Percentiles rank a stretch among this genome's conserved stretches.
phyloP scores from a whole-genome alignment of 2,329 filamentous ascomycete genomes.

The Neonectria sp. region DNA sequence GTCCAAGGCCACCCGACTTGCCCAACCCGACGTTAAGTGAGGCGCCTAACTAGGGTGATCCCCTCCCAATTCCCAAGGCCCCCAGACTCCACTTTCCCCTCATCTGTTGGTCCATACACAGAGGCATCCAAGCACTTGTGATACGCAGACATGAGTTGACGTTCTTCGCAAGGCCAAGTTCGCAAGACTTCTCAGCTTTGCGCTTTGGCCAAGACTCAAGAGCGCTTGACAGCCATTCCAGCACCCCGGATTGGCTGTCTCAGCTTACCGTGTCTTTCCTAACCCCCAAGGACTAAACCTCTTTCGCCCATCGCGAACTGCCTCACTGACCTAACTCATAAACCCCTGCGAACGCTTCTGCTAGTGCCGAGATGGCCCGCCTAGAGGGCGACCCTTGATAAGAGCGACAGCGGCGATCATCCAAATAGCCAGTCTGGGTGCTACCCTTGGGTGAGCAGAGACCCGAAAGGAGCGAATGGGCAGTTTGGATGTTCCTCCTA shows the following conservation, averaged over 20 bases:
- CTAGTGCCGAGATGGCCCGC: constrained; percentile 35
- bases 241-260: constrained; percentile 21
- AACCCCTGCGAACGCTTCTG: constrained; percentile 34
- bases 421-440: constrained; percentile 30
- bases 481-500: constrained; percentile 30
- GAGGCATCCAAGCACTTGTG: constrained; percentile 16
- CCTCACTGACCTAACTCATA: constrained; percentile 32
- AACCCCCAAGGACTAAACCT: constrained; percentile 32
- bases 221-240: constrained; percentile 13
- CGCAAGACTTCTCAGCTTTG: constrained; percentile 24
- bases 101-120: constrained; percentile 31
- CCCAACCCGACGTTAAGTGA: constrained; percentile 41
- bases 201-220: neutral
- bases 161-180: constrained; percentile 19
- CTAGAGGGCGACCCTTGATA: constrained; percentile 35
- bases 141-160: constrained; percentile 29
- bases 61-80: constrained; percentile 31
- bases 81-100: constrained; percentile 48
- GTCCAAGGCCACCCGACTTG: constrained; percentile 18
- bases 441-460: constrained; percentile 25
- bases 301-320: constrained; percentile 32
- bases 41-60: constrained; percentile 34
- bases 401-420: constrained; percentile 38
- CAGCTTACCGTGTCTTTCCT: constrained; percentile 3
- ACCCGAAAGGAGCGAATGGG: constrained; percentile 43